Evolutionary conservation across 257 asterid genomes (phyloP), one percentile per base, ranked within the genome.

Genomic region (Asclepias syriaca): DNA sequence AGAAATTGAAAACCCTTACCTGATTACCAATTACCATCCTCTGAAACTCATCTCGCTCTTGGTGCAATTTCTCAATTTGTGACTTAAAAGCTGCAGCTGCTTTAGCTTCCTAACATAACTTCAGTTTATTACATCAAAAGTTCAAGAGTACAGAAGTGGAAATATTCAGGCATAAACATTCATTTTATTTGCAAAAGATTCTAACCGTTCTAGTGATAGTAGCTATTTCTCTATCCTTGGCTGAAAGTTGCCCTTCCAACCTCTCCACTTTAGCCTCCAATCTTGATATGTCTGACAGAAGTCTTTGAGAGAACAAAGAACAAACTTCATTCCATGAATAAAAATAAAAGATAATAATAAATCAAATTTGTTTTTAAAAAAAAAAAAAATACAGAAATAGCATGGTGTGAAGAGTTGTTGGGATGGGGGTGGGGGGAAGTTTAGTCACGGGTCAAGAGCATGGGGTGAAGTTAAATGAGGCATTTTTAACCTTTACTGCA

Each of bases 211-310:
- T 87, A 61, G 99, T 88, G 81, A 95, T 87, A 58, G 96, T 87
- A 53, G 98, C 99, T 76, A 95, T 91, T 78, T 95, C 99, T 82
- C 96, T 88, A 77, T 92, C 98, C 84, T 92, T 95, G 68, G 87
- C 77, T 61, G 91, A 77, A 74, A 92, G 54, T 77, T 85, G 92
- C 21, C 89, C 73, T 80, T 95, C 99, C 81, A 95, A 81, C 85
- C 98, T 92, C 93, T 95, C 99, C n/a, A 86, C 91, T 86, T 86
- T 91, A 74, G 98, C 87, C 84, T 95, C 99, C 78, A 94, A 57
- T 78, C 99, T 87, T 67, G 99, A 94, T 81, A 91, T 91, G 83
- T 94, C 99, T 74, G 99, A 94, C 75, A 94, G 73, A 63, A 94
- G 93, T 74, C 99, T 91, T 75, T 65, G 45, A 77, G 77, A 68